Evolutionary conservation across 2,329 filamentous ascomycete species (phyloP).

Genomic region (Exophiala sp.): DNA sequence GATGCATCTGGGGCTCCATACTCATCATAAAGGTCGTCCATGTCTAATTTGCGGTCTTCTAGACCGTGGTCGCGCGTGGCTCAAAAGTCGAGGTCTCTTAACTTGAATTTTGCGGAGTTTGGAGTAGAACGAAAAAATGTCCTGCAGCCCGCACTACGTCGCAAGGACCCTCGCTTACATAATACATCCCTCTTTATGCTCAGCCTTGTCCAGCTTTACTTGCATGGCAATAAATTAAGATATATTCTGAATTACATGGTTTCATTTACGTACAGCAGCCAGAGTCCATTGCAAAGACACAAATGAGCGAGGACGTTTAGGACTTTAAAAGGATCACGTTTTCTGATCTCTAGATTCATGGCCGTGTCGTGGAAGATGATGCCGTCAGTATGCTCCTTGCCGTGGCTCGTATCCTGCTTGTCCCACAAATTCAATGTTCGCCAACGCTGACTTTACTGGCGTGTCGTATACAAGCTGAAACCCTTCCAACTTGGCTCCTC

Average conservation of each 20-base stretch:
- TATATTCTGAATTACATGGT: too few relatives aligned
- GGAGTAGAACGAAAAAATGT: slow-evolving; percentile 11
- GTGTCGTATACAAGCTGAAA: slow-evolving; percentile 43
- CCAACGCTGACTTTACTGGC: neutral
- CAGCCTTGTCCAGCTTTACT: neutral
- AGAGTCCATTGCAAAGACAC: too few relatives aligned
- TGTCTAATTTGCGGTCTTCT: neutral
- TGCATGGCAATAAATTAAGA: neutral
- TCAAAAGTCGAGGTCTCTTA: slow-evolving; percentile 8
- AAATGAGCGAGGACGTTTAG: too few relatives aligned
- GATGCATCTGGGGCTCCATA: slow-evolving; percentile 38
- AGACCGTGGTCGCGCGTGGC: slow-evolving; percentile 2
- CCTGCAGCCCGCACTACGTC: slow-evolving; percentile 1
- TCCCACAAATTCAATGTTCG: neutral
- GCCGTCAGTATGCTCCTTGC: neutral
- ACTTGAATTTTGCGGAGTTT: slow-evolving; percentile 2
- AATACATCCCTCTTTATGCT: neutral
- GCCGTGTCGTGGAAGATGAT: too few relatives aligned
- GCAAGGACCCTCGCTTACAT: neutral
- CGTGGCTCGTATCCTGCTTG: neutral
- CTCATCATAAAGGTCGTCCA: slow-evolving; percentile 74
- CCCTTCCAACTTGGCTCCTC: slow-evolving; percentile 56
- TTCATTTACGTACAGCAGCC: too few relatives aligned
- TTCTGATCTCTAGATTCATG: too few relatives aligned
- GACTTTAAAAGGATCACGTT: too few relatives aligned